Evolutionary conservation across 768 basidiomycete species (phyloP).

Genomic region (Termitomyces titanicus): DNA sequence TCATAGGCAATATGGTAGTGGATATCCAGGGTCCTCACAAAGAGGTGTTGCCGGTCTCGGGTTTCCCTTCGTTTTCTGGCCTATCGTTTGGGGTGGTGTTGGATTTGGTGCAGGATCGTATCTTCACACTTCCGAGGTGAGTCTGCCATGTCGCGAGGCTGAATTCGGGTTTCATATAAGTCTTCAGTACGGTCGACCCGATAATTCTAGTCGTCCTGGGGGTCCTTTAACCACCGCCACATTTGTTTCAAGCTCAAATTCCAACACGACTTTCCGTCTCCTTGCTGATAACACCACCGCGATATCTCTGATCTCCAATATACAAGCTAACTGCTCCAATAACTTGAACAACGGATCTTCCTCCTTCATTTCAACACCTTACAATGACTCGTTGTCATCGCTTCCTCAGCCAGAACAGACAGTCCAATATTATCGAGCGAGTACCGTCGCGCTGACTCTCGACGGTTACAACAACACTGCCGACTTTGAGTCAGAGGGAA

Average conservation of each 20-base stretch:
- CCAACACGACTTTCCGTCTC: slow-evolving; percentile 36
- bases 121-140: slow-evolving; percentile 36
- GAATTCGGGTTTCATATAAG: not conserved
- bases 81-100: slow-evolving; percentile 41
- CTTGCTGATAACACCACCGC: slow-evolving; percentile 45
- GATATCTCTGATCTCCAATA: slow-evolving; percentile 30
- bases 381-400: slow-evolving; percentile 26
- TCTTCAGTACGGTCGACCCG: slow-evolving; percentile 40
- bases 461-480: slow-evolving; percentile 66
- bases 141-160: not conserved
- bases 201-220: slow-evolving; percentile 43
- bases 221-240: slow-evolving; percentile 35
- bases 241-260: slow-evolving; percentile 33
- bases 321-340: slow-evolving; percentile 35
- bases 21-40: slow-evolving; percentile 42
- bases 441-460: slow-evolving; percentile 55
- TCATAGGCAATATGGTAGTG: slow-evolving; percentile 49
- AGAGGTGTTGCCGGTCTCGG: slow-evolving; percentile 39
- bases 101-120: slow-evolving; percentile 20
- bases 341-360: slow-evolving; percentile 20
- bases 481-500: slow-evolving; percentile 36
- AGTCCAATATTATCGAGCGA: slow-evolving; percentile 67
- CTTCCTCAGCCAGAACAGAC: slow-evolving; percentile 44
- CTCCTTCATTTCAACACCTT: slow-evolving; percentile 22
- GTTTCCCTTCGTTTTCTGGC: slow-evolving; percentile 60